phyloP scores from a whole-genome alignment of 2,329 filamentous ascomycete genomes.

The Alternaria hordeiaustralica region DNA sequence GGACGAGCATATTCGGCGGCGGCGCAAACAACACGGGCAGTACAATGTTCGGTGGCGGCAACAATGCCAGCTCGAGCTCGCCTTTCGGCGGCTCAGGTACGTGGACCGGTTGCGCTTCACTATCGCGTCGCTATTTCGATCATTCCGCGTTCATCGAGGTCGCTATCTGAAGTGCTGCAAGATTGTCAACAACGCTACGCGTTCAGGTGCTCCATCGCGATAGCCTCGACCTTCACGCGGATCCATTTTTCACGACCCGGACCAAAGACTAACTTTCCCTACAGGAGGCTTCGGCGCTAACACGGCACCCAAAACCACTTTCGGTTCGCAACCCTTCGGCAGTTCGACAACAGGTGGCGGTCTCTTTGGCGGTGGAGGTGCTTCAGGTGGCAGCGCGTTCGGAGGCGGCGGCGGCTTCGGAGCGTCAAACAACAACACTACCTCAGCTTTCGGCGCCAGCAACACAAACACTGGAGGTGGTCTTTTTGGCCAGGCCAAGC shows the following conservation, averaged over 20 bases:
- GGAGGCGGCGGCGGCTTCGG: conserved; percentile 22
- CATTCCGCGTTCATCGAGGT: background rate
- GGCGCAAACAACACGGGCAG: conserved; percentile 41
- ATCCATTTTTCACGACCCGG: background rate
- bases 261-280: conserved; percentile 28
- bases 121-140: conserved; percentile 29
- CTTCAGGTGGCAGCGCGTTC: conserved; percentile 13
- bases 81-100: conserved; percentile 48
- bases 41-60: conserved; percentile 39
- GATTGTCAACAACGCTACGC: background rate
- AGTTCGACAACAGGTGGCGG: conserved; percentile 42
- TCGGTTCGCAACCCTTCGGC: conserved; percentile 44
- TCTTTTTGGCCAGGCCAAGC: conserved; percentile 42
- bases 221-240: background rate
- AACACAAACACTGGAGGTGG: conserved; percentile 37
- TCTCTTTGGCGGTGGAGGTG: conserved; percentile 39
- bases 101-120: conserved; percentile 45
- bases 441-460: conserved; percentile 34
- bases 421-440: conserved; percentile 23
- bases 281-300: conserved; percentile 43
- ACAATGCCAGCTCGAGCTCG: conserved; percentile 40
- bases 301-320: conserved; percentile 31
- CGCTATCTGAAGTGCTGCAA: background rate
- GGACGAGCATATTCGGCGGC: conserved; percentile 39
- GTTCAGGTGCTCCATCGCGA: background rate